phyloP scores from a whole-genome alignment of 2,329 filamentous ascomycete species.

The Aureobasidium namibiae region DNA sequence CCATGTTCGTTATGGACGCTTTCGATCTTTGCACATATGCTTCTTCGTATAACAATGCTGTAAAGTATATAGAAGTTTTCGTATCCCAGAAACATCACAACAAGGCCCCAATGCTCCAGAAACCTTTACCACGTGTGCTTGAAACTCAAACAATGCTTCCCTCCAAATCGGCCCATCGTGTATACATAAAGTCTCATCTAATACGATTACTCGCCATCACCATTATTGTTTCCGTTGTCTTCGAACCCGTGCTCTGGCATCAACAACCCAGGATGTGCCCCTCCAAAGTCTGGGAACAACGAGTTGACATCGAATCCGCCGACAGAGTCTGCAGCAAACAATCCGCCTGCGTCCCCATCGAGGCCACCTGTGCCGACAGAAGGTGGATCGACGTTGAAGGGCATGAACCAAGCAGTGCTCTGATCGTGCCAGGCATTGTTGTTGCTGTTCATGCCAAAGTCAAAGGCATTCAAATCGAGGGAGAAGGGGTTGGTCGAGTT shows the following conservation, averaged over 20 bases:
- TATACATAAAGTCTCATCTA: background rate
- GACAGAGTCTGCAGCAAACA: conserved; percentile 16
- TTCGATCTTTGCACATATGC: too few species aligned
- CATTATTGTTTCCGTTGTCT: background rate
- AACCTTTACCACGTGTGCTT: background rate
- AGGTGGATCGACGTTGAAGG: conserved; percentile 81
- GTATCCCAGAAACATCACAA: too few species aligned
- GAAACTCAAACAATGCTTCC: background rate
- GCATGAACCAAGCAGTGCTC: conserved; percentile 80
- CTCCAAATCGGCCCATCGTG: background rate
- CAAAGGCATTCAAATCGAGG: conserved; percentile 20
- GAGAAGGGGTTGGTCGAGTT: conserved; percentile 15
- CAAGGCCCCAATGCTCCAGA: too few species aligned
- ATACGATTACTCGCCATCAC: background rate
- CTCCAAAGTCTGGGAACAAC: conserved; percentile 18
- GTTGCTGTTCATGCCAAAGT: conserved; percentile 18
- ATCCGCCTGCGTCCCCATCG: conserved; percentile 10
- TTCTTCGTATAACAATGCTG: too few species aligned
- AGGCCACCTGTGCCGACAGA: conserved; percentile 30
- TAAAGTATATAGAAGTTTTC: too few species aligned
- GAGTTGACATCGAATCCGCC: conserved; percentile 24
- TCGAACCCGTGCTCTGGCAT: conserved; percentile 9
- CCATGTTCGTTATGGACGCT: too few species aligned
- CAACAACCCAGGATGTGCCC: conserved; percentile 9
- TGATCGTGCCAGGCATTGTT: conserved; percentile 18